Evolutionary conservation across 2,329 filamentous ascomycete species (phyloP).

Genomic region (Metarhizium robertsii): DNA sequence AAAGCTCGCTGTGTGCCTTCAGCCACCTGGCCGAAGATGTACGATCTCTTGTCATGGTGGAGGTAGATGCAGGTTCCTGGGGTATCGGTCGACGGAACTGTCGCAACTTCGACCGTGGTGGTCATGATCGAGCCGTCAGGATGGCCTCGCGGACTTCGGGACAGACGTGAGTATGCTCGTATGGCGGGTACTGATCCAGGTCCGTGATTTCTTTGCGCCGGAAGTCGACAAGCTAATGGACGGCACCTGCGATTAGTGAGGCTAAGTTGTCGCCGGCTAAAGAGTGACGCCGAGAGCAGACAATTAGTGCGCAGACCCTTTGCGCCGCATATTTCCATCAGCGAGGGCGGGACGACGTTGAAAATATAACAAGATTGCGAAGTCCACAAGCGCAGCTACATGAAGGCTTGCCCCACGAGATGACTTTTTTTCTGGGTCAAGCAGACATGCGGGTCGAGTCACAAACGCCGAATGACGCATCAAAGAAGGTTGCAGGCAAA

Average conservation of each 20-base stretch:
- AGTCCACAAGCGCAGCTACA: neutral
- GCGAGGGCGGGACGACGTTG: neutral
- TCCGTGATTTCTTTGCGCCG: neutral
- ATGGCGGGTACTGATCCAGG: neutral
- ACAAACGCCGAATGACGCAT: too few relatives aligned
- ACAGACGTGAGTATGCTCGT: neutral
- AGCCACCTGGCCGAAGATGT: slow-evolving; percentile 71
- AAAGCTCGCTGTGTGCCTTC: slow-evolving; percentile 80
- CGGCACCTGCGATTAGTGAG: neutral
- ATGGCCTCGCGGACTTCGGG: neutral
- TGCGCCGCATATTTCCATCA: slow-evolving; percentile 6
- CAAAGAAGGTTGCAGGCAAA: too few relatives aligned
- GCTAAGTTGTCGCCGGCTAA: neutral
- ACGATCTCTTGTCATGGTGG: slow-evolving; percentile 72
- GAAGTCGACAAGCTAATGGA: neutral
- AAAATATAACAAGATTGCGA: neutral
- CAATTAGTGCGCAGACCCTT: slow-evolving; percentile 1
- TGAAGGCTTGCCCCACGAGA: neutral
- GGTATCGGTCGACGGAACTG: slow-evolving; percentile 81
- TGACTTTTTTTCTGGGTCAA: neutral
- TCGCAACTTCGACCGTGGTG: slow-evolving; percentile 64
- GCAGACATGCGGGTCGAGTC: too few relatives aligned
- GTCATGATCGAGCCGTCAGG: slow-evolving; percentile 46
- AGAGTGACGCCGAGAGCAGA: neutral
- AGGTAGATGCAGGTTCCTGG: slow-evolving; percentile 69